Evolutionary conservation across 768 basidiomycete genomes (phyloP).

Genomic region (Phaffia australis): DNA sequence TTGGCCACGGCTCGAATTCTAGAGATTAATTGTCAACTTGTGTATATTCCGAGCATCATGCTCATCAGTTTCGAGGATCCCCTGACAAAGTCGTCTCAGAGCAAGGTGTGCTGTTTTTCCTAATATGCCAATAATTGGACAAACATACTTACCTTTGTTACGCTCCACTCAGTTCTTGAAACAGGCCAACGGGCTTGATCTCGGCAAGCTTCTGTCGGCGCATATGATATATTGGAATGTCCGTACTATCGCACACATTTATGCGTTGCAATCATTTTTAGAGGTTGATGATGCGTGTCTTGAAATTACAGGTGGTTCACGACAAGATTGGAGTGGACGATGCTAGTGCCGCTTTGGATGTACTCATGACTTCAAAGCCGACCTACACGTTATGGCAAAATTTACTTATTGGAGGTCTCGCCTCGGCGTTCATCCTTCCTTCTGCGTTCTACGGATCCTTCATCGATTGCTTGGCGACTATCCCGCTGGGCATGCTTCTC

Average conservation of each 20-base stretch:
- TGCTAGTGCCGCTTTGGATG: constrained; percentile 57
- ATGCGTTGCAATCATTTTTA: no score
- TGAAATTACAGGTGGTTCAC: constrained; percentile 55
- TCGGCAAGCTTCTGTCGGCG: constrained; percentile 63
- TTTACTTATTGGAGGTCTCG: constrained; percentile 63
- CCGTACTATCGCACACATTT: constrained; percentile 23
- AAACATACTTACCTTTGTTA: no score
- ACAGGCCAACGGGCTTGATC: constrained; percentile 48
- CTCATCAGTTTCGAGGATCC: constrained; percentile 73
- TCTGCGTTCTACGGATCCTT: constrained; percentile 65
- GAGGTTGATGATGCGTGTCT: neutral
- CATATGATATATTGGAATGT: constrained; percentile 65
- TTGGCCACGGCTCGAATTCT: constrained; percentile 77
- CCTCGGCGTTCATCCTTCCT: constrained; percentile 59
- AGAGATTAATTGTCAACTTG: constrained; percentile 71
- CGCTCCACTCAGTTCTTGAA: constrained; percentile 30
- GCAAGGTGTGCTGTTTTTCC: constrained; percentile 42
- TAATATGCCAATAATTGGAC: constrained; percentile 36
- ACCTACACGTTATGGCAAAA: constrained; percentile 47
- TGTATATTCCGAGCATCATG: constrained; percentile 56
- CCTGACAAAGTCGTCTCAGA: constrained; percentile 65
- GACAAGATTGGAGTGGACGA: constrained; percentile 64
- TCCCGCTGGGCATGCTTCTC: constrained; percentile 65
- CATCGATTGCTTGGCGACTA: constrained; percentile 59
- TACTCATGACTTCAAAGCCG: constrained; percentile 57